Conservation (phyloP, 2,329 filamentous ascomycete species). For the Fusarium coffeatum region DNA sequence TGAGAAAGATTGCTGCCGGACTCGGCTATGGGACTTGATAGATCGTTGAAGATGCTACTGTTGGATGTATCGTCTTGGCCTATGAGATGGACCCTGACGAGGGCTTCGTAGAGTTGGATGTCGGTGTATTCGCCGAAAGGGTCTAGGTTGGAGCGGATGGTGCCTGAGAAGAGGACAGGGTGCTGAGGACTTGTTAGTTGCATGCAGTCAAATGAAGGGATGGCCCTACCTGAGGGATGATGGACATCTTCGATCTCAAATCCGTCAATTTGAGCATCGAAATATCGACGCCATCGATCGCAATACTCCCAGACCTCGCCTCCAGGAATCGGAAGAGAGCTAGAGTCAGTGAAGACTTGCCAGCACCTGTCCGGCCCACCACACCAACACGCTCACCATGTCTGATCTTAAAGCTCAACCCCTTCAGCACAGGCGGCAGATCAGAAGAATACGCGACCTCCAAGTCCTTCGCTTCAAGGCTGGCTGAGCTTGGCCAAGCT, state of each 20-base stretch:
- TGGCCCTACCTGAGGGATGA: constrained; percentile 67
- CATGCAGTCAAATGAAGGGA: not conserved
- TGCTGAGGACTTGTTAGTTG: constrained; percentile 59
- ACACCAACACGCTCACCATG: constrained; percentile 76
- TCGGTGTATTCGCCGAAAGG: constrained; percentile 4
- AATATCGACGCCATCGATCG: constrained; percentile 79
- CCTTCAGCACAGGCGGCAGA: constrained; percentile 75
- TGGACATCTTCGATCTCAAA: constrained; percentile 75
- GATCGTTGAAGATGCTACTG: constrained; percentile 44
- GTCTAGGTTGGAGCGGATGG: constrained; percentile 79
- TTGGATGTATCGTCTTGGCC: not conserved
- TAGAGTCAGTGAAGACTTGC: constrained; percentile 79
- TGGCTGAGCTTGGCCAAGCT: constrained; percentile 78
- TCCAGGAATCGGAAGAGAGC: constrained; percentile 82
- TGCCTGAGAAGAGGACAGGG: constrained; percentile 84
- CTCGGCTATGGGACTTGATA: constrained; percentile 72
- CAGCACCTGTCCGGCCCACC: constrained; percentile 80
- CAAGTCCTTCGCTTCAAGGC: constrained; percentile 76
- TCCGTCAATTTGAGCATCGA: constrained; percentile 75
- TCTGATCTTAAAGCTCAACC: constrained; percentile 72
- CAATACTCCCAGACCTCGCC: constrained; percentile 70
- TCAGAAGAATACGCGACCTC: constrained; percentile 77
- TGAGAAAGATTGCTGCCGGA: constrained; percentile 79
- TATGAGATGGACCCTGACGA: not conserved
- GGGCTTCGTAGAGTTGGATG: not conserved